Evolutionary conservation across 2,329 filamentous ascomycete species (phyloP).

Genomic region (Lizonia empirigonia): DNA sequence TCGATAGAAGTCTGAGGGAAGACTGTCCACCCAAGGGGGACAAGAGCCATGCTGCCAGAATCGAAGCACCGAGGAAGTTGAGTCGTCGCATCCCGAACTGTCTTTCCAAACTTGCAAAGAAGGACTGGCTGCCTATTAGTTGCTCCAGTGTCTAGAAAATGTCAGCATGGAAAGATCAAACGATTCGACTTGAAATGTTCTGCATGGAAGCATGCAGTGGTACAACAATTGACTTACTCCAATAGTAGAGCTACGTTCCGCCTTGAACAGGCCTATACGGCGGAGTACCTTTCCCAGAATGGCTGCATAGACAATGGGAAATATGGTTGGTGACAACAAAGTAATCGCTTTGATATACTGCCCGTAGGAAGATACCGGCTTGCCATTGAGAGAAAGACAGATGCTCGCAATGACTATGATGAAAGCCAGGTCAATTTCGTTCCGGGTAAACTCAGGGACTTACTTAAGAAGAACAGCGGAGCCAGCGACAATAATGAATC

Average conservation of each 20-base stretch:
- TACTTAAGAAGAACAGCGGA: neutral
- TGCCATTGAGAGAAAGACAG: neutral
- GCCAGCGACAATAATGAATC: neutral
- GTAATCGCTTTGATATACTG: conserved; percentile 2
- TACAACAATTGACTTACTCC: no score
- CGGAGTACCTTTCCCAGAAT: conserved; percentile 1
- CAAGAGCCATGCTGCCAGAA: conserved; percentile 3
- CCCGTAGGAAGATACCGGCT: neutral
- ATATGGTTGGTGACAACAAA: conserved; percentile 4
- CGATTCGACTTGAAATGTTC: neutral
- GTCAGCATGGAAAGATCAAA: neutral
- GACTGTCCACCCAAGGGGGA: conserved; percentile 11
- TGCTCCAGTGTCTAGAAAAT: conserved; percentile 2
- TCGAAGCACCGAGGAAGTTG: neutral
- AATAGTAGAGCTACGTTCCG: conserved; percentile 4
- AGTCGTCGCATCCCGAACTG: neutral
- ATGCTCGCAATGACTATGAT: neutral
- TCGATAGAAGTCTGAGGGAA: conserved; percentile 4
- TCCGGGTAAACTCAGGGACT: neutral
- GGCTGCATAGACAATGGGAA: conserved; percentile 7
- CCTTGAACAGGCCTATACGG: conserved; percentile 3
- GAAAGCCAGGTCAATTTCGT: neutral
- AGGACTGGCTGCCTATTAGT: conserved; percentile 2
- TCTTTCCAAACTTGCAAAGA: conserved; percentile 3
- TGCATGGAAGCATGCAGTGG: no score